Percentiles rank a stretch among this genome's conserved stretches.
phyloP scores from a whole-genome alignment of 306 rosid species.

The Cicer chorassanicum region DNA sequence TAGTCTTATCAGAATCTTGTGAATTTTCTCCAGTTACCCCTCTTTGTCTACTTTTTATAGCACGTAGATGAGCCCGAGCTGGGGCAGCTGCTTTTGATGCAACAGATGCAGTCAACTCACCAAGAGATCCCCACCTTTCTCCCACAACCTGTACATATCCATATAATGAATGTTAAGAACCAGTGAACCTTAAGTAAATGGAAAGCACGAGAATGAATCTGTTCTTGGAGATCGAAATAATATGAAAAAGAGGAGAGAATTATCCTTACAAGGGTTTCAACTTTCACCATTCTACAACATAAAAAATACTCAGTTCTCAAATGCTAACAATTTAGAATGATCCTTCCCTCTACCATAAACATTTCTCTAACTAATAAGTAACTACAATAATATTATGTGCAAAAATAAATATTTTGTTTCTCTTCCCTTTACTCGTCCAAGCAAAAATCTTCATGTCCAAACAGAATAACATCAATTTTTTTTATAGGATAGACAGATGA shows the following conservation, averaged over 20 bases:
- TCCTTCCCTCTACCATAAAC: neutral
- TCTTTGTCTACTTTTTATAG: slow-evolving; percentile 74
- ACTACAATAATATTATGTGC: neutral
- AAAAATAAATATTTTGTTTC: neutral
- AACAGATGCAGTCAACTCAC: slow-evolving; percentile 73
- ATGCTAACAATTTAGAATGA: neutral
- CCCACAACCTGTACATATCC: slow-evolving; percentile 66
- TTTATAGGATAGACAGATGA: neutral
- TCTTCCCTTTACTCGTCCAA: neutral
- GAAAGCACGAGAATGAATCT: slow-evolving; percentile 6
- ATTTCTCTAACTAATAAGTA: neutral
- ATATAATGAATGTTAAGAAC: slow-evolving; percentile 13
- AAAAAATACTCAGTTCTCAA: neutral
- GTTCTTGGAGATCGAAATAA: neutral
- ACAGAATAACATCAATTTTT: neutral
- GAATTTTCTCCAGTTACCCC: slow-evolving; percentile 57
- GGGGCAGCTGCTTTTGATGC: slow-evolving; percentile 78
- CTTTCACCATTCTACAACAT: neutral
- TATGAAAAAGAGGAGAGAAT: neutral
- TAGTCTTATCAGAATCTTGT: slow-evolving; percentile 50
- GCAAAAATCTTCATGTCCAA: neutral
- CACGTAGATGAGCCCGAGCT: slow-evolving; percentile 83
- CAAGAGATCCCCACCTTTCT: slow-evolving; percentile 92
- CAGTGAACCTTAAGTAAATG: neutral
- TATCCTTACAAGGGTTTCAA: neutral